Evolutionary conservation across 306 rosid species (phyloP), one percentile per base, ranked within the genome.

Genomic region (Ammopiptanthus mongolicus): DNA sequence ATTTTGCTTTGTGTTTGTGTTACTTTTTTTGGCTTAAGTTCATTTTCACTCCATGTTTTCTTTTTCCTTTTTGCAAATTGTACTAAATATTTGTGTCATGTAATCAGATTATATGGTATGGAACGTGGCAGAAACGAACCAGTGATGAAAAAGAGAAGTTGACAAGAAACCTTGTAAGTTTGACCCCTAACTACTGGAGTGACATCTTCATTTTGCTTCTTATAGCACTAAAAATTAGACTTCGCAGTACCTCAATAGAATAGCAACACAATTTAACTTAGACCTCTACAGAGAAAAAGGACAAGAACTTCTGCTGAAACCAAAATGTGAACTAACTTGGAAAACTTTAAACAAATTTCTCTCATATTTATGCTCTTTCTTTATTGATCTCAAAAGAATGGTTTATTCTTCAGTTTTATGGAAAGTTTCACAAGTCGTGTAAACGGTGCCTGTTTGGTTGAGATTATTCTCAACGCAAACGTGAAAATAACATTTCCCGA

Each of bases 51-150:
- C 28, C 28, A 25, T 68, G 39, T 64, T 50, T 78, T 53, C n/a
- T 61, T 50, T 37, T 61, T 41, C 36, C 17, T 11, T 23, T 48
- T 37, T 39, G 39, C n/a, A 18, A 58, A 13, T 63, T 65, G 34
- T 56, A 4, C 14, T 72, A 23, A 48, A 62, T 47, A 15, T 10
- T 42, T 41, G 36, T 75, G 57, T 60, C 15, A 9, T 61, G 48
- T 44, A 1, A 74, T 62, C 92, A 91, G 97, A 86, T 91, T 77
- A 82, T 89, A 81, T 91, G 96, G 97, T 87, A 75, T 78, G 96
- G 93, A 75, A 79, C 88, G 62, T 91, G 97, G 97, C 51, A 78
- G 79, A 91, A 89, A 80, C 78, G 60, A 42, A 83, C 89, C 8
- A 79, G 76, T 17, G 80, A 86, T 31, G 84, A 88, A 83, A 86